phyloP scores from a whole-genome alignment of 2,329 filamentous ascomycete species.

The Aspergillus persii region DNA sequence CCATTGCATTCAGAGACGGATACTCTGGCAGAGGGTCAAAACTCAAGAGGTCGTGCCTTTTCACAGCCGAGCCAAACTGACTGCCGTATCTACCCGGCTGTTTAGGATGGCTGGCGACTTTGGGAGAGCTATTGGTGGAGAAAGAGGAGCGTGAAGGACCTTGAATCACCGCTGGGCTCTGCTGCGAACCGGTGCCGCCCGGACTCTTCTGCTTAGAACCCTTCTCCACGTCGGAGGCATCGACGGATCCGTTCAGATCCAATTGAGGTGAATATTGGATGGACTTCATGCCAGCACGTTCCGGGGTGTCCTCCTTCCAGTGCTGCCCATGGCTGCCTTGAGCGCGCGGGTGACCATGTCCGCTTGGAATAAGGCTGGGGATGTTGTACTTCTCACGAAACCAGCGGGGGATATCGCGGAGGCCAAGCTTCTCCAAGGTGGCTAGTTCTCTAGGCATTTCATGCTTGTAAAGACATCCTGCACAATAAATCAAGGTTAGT shows the following conservation, averaged over 20 bases:
- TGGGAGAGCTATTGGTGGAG: slow-evolving; percentile 7
- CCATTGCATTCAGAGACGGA: slow-evolving; percentile 9
- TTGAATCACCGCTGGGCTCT: slow-evolving; percentile 5
- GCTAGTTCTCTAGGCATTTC: slow-evolving; percentile 74
- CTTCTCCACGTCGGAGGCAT: slow-evolving; percentile 13
- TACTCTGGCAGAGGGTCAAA: slow-evolving; percentile 20
- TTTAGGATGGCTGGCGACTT: slow-evolving; percentile 7
- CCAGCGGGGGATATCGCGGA: slow-evolving; percentile 58
- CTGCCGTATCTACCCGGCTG: slow-evolving; percentile 10
- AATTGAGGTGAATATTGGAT: slow-evolving; percentile 20
- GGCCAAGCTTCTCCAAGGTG: slow-evolving; percentile 67
- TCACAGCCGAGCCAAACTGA: slow-evolving; percentile 4
- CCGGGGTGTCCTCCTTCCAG: slow-evolving; percentile 19
- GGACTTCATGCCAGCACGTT: slow-evolving; percentile 9
- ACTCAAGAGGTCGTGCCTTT: slow-evolving; percentile 22
- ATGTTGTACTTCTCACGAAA: slow-evolving; percentile 49
- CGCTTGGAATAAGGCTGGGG: slow-evolving; percentile 26
- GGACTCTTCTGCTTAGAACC: slow-evolving; percentile 11
- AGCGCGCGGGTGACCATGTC: slow-evolving; percentile 17
- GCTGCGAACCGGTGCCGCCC: slow-evolving; percentile 8
- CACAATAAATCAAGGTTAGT: not conserved
- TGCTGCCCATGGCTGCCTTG: slow-evolving; percentile 9
- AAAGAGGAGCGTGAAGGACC: slow-evolving; percentile 9
- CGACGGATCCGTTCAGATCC: slow-evolving; percentile 8
- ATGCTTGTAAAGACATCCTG: slow-evolving; percentile 80